Base-by-base conservation (phyloP, 2,329 filamentous ascomycete genomes). In the Fusarium sp. region DNA sequence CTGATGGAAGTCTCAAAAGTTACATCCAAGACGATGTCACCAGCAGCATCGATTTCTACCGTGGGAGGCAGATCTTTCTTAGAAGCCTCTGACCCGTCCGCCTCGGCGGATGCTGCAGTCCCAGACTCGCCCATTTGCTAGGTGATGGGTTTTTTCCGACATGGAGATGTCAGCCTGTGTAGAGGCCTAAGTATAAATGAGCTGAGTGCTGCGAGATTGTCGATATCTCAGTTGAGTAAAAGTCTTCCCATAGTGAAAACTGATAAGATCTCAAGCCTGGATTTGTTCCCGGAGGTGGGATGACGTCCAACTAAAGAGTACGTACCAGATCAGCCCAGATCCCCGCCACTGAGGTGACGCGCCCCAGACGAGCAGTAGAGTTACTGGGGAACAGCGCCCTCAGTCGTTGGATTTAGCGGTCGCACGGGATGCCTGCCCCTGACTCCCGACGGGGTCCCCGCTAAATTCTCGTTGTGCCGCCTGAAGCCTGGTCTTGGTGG, bases 21-120 rank as follows among this genome's bases (percentile, higher is more conserved):
- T 36, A 93, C 85, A 64, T 89, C 84, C 15, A 94, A 84, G 33
- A 94, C 76, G 21, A 93, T 78, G 73, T 94, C 89, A 36, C 92
- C 92, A 17, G 81, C 79, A 6, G 82, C 70, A 22, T 84, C 84
- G 50, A 93, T 85, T 33, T 83, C 80, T 43, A 88, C 76, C 55
- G 88, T 75, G 31, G 76, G 71, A 43, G 77, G 75, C 43, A 77
- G 72, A 56, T 72, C 66, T 56, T 63, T 70, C 58, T 69, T 73
- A 65, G 69, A 68, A 66, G 71, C 65, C 55, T 77, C 73, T 57
- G 74, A 67, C 38, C 67, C 71, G 65, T 76, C 73, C 59, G 73
- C 70, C 57, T 77, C 76, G 69, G 70, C 76, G 69, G 75, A 61
- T 69, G 75, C 71, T 69, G 72, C 57, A 67, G 74, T 69, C 62